phyloP scores from a whole-genome alignment of 768 basidiomycete genomes.

The Podaxis rugospora region DNA sequence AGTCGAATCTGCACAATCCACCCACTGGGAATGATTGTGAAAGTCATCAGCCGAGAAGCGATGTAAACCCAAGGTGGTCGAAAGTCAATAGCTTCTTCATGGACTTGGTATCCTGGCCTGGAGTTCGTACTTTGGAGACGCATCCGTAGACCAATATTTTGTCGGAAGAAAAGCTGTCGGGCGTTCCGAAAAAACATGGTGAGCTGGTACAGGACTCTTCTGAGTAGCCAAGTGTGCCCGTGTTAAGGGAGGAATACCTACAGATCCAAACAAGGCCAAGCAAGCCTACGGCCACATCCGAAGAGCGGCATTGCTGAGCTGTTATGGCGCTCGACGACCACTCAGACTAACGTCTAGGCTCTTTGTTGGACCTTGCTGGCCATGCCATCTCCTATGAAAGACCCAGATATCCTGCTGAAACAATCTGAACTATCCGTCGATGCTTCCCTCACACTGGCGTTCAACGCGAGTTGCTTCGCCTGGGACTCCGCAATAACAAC shows the following conservation, averaged over 20 bases:
- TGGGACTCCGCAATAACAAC: too few species aligned
- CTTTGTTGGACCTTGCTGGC: too few species aligned
- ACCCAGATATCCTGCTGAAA: too few species aligned
- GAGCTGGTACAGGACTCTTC: not conserved
- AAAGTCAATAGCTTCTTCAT: slow-evolving; percentile 35
- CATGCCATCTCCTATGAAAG: too few species aligned
- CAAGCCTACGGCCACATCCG: too few species aligned
- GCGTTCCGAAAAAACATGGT: not conserved
- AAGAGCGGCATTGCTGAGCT: too few species aligned
- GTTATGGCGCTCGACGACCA: too few species aligned
- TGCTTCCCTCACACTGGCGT: too few species aligned
- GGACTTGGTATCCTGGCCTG: not conserved
- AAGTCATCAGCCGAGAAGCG: slow-evolving; percentile 45
- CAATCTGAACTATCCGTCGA: too few species aligned
- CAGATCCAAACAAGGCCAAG: not conserved
- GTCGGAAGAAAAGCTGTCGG: not conserved
- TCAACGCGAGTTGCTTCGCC: too few species aligned
- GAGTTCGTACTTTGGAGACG: not conserved
- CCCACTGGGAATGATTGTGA: slow-evolving; percentile 53
- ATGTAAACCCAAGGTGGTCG: slow-evolving; percentile 61
- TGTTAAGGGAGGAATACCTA: not conserved
- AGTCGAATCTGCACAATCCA: not conserved
- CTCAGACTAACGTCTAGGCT: too few species aligned
- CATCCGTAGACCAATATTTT: not conserved
- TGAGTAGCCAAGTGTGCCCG: not conserved